Conservation (phyloP, 371 early-diverging fungal genomes). For the Rhizopus sp. region DNA sequence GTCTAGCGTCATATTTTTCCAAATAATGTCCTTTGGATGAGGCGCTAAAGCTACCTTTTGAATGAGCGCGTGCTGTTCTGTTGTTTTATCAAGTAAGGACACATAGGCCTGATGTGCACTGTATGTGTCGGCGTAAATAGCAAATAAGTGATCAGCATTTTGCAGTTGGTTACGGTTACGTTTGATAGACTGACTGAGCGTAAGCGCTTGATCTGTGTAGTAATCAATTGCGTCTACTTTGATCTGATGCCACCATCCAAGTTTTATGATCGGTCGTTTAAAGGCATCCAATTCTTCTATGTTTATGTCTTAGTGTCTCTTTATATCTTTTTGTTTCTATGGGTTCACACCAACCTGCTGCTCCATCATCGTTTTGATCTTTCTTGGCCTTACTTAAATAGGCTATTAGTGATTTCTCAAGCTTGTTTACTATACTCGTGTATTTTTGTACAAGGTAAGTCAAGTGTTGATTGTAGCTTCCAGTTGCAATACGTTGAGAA, state of each 20-base stretch:
- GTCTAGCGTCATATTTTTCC: slow-evolving; percentile 71
- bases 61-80: neutral
- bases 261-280: slow-evolving; percentile 3
- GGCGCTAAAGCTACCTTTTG: slow-evolving; percentile 56
- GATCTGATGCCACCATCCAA: slow-evolving; percentile 31
- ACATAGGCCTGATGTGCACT: slow-evolving; percentile 51
- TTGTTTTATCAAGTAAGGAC: slow-evolving; percentile 19
- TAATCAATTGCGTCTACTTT: slow-evolving; percentile 74
- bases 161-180: slow-evolving; percentile 45
- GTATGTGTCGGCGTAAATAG: slow-evolving; percentile 55
- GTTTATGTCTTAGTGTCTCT: neutral
- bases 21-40: slow-evolving; percentile 74
- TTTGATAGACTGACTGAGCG: slow-evolving; percentile 63
- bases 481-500: slow-evolving; percentile 9
- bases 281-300: neutral
- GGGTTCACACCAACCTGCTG: neutral
- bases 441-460: slow-evolving; percentile 9
- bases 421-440: neutral
- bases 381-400: slow-evolving; percentile 4
- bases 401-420: slow-evolving; percentile 1
- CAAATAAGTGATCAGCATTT: slow-evolving; percentile 69
- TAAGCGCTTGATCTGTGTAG: slow-evolving; percentile 62
- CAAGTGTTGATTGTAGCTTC: slow-evolving; percentile 11
- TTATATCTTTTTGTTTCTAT: slow-evolving; percentile 2
- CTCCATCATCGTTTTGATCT: neutral